Evolutionary conservation across 768 basidiomycete species (phyloP), one percentile per base, ranked within the genome.

Genomic region (Leucocoprinus sp.): DNA sequence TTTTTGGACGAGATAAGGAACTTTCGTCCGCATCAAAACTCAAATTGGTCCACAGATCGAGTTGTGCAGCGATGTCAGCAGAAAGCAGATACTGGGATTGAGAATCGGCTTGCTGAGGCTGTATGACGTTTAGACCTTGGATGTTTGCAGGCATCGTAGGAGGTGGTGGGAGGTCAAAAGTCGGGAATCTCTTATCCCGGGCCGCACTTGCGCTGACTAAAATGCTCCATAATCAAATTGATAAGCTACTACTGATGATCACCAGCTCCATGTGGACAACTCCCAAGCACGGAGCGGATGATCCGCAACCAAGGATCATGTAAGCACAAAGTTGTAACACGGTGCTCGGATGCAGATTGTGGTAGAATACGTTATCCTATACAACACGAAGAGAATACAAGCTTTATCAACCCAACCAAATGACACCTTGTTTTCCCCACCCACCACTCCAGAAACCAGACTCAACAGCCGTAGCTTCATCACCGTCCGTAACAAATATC

Each of bases 1-100:
- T n/a, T n/a, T n/a, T 63, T 47, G 58, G 56, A 33, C 60, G 61
- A n/a, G 55, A 28, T 27, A 52, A 55, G 35, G 71, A 54, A n/a
- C 78, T 64, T 15, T 89, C 88, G 55, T 88, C 85, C 0, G 77
- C 78, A 49, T 88, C 80, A 58, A 92, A 92, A 6, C 79, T 64
- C 45, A 91, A 70, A 62, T 86, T 81, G 11, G 85, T 84, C 90
- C 90, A 92, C 43, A 92, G 69, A 60, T 84, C 82, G 43, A 88
- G 79, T 59, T 86, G 85, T 0, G 85, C 80, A 15, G 72, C 70
- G 44, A 90, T 70, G 64, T 91, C 88, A 8, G 77, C 68, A 0
- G 76, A 64, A 50, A 87, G 73, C 19, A 86, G 69, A 49, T 85
- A 80, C 58, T 78, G 75, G 22, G 62, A 56, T 52, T 73, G 69